Conservation (phyloP, 768 basidiomycete species). For the Crassisporium funariophilum region DNA sequence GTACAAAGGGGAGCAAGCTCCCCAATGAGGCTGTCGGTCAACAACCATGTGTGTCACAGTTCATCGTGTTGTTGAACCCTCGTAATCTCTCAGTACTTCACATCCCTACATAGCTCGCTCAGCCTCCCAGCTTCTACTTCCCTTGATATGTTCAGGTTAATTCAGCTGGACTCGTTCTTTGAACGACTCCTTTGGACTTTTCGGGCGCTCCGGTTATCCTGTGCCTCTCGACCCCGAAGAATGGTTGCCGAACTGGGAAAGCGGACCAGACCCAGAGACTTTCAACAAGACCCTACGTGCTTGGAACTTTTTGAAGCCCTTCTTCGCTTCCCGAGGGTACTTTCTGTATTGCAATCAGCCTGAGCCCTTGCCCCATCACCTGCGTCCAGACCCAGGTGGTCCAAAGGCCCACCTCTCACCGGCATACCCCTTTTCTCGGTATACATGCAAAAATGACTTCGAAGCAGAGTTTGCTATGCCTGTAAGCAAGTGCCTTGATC, state of each 20-base stretch:
- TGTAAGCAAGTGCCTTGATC: not conserved
- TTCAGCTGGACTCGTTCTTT: no score
- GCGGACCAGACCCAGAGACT: not conserved
- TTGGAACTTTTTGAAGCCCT: conserved; percentile 21
- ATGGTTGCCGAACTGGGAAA: not conserved
- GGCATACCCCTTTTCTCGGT: conserved; percentile 5
- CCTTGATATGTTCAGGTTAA: no score
- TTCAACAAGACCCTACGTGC: conserved; percentile 6
- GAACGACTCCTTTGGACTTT: no score
- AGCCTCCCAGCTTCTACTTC: no score
- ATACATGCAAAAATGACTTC: not conserved
- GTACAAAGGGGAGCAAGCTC: no score
- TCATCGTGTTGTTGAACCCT: no score
- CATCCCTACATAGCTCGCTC: no score
- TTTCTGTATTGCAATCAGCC: not conserved
- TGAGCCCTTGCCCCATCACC: not conserved
- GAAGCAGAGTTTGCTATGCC: not conserved
- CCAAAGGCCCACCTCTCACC: not conserved
- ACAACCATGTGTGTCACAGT: no score
- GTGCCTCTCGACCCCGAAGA: not conserved
- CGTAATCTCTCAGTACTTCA: no score
- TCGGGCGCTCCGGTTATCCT: no score
- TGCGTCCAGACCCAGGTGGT: not conserved
- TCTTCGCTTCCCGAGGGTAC: conserved; percentile 18
- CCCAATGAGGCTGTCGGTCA: no score